Evolutionary conservation across 139 green algal genomes (phyloP).

Genomic region (Asterochloris erici): DNA sequence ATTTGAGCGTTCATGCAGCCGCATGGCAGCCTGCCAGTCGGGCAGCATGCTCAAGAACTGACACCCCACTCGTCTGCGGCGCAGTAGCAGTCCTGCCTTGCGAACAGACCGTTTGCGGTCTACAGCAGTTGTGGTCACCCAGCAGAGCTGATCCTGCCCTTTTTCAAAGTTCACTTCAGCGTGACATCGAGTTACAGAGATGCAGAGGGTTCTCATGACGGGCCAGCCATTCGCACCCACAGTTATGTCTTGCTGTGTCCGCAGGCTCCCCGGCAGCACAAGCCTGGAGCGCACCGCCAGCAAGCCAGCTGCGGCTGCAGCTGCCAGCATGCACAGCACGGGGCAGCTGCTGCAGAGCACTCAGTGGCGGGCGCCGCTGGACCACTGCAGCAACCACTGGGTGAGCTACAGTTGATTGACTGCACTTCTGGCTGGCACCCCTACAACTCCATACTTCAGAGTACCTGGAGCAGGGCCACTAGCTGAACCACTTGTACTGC

Average conservation of each 20-base stretch:
- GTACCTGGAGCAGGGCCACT: no score
- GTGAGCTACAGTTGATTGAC: neutral
- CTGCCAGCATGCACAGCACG: neutral
- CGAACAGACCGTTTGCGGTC: no score
- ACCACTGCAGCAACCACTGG: slow-evolving; percentile 37
- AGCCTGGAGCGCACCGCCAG: slow-evolving; percentile 12
- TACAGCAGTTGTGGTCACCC: neutral
- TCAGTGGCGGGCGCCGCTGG: slow-evolving; percentile 21
- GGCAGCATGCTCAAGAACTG: no score
- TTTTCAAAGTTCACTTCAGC: neutral
- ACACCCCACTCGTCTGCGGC: no score
- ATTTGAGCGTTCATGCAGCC: neutral
- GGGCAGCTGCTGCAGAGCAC: neutral
- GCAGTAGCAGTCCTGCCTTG: no score
- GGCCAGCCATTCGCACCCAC: neutral
- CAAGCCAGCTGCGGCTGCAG: neutral
- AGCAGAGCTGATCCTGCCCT: neutral
- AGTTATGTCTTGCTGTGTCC: neutral
- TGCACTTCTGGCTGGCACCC: neutral
- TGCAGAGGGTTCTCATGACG: neutral
- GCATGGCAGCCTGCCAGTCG: no score
- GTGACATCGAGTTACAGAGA: neutral
- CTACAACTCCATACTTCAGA: neutral
- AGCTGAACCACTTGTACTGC: no score
- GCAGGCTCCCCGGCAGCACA: slow-evolving; percentile 18